A percentile compares a stretch with the other conserved stretches of the same genome.
These are phyloP conservation scores for Wickerhamomyces canadensis DNA, from an alignment of 805 yeast species.

Conservation along the genomic window DNA sequence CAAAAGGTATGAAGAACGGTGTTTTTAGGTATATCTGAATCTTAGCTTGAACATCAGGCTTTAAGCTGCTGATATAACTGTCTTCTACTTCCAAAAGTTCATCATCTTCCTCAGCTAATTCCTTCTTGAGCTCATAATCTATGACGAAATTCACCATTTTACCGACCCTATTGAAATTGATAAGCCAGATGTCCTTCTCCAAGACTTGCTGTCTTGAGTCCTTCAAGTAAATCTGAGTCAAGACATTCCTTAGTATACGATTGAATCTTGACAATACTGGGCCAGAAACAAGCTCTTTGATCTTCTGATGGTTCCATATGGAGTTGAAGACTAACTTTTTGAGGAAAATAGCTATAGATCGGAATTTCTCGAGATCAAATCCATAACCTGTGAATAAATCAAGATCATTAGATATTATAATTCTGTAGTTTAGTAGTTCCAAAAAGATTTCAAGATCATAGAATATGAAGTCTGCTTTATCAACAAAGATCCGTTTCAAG, in stretches of 20 bases:
- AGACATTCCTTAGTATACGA: conserved; percentile 40
- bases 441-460: conserved; percentile 42
- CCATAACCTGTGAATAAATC: conserved; percentile 44
- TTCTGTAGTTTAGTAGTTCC: conserved; percentile 61
- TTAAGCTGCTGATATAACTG: conserved; percentile 11
- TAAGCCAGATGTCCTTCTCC: conserved; percentile 49
- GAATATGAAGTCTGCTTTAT: conserved; percentile 17
- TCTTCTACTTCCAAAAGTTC: conserved; percentile 17
- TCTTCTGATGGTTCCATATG: conserved; percentile 32
- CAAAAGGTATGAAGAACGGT: conserved; percentile 80
- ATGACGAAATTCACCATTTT: conserved; percentile 32
- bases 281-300: not conserved
- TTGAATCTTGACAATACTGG: conserved; percentile 18
- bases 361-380: conserved; percentile 32
- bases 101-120: conserved; percentile 20
- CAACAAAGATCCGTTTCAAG: conserved; percentile 2
- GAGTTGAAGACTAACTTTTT: conserved; percentile 45
- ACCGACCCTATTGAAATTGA: conserved; percentile 26
- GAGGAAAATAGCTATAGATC: conserved; percentile 40
- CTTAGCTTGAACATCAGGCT: conserved; percentile 23
- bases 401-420: conserved; percentile 59
- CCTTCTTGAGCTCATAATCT: conserved; percentile 37
- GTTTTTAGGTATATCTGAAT: conserved; percentile 51
- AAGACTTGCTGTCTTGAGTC: conserved; percentile 57
- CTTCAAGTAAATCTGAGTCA: conserved; percentile 60